Evolutionary conservation across 208 protist species (phyloP).

Genomic region (Balamuthia mandrillaris): DNA sequence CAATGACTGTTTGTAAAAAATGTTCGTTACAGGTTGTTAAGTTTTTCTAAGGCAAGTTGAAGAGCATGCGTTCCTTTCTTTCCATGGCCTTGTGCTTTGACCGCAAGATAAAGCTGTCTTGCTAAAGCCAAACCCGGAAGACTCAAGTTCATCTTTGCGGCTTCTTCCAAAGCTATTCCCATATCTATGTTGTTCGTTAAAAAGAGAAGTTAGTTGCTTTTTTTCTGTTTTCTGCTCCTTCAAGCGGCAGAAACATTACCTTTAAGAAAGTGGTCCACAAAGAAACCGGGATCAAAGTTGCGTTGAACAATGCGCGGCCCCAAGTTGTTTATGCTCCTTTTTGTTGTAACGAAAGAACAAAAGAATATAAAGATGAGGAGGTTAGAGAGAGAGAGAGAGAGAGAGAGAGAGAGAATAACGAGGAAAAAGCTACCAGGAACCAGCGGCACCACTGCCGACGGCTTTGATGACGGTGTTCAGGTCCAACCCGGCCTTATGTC

Average conservation of each 20-base stretch:
- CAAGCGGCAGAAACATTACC: slow-evolving; percentile 37
- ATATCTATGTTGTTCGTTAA: slow-evolving; percentile 16
- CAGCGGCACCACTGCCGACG: slow-evolving; percentile 60
- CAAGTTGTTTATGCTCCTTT: slow-evolving; percentile 82
- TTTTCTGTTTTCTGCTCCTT: neutral
- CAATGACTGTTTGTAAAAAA: neutral
- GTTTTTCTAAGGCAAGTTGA: slow-evolving; percentile 84
- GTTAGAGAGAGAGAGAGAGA: neutral
- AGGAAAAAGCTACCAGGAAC: neutral
- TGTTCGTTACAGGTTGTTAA: slow-evolving; percentile 70
- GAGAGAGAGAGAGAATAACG: too few species aligned
- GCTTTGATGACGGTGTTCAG: slow-evolving; percentile 78
- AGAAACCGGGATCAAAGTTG: slow-evolving; percentile 90
- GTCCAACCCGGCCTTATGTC: slow-evolving; percentile 84
- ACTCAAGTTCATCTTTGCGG: slow-evolving; percentile 78
- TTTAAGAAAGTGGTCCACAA: slow-evolving; percentile 90
- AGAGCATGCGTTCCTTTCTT: slow-evolving; percentile 88
- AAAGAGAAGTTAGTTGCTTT: neutral
- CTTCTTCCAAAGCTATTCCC: slow-evolving; percentile 85
- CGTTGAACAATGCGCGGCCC: slow-evolving; percentile 84
- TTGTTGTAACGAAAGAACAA: neutral
- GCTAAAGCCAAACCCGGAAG: slow-evolving; percentile 85
- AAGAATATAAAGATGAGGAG: neutral
- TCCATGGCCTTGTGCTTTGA: slow-evolving; percentile 80
- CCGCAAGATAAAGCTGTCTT: slow-evolving; percentile 84